phyloP scores from a whole-genome alignment of 768 basidiomycete species.

The Podaxis rugospora region DNA sequence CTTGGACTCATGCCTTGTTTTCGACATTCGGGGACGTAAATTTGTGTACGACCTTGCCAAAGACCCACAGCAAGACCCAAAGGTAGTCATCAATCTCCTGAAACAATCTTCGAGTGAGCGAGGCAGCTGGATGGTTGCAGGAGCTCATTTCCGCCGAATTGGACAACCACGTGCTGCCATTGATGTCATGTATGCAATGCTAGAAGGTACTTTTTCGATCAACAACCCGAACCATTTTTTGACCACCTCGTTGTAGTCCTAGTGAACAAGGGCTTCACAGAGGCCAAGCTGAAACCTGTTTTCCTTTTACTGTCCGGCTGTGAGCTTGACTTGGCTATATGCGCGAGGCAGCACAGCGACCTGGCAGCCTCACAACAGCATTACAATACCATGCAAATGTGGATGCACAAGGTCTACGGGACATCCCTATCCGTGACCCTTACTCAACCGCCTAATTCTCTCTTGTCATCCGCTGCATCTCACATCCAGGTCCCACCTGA shows the following conservation, averaged over 20 bases:
- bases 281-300: constrained; percentile 41
- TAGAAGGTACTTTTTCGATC: constrained; percentile 34
- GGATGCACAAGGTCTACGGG: constrained; percentile 49
- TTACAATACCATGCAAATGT: constrained; percentile 34
- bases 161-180: constrained; percentile 43
- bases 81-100: constrained; percentile 41
- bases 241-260: constrained; percentile 30
- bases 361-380: constrained; percentile 28
- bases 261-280: constrained; percentile 28
- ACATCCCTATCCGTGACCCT: neutral
- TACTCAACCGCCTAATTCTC: neutral
- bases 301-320: constrained; percentile 52
- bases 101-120: constrained; percentile 40
- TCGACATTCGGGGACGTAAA: constrained; percentile 35
- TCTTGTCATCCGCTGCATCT: neutral
- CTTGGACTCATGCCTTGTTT: constrained; percentile 22
- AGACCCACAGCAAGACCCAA: constrained; percentile 38
- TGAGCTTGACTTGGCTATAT: constrained; percentile 42
- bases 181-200: constrained; percentile 37
- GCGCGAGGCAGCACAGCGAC: constrained; percentile 21
- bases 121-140: constrained; percentile 54
- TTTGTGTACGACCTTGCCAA: constrained; percentile 37
- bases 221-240: neutral
- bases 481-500: neutral
- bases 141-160: constrained; percentile 45